Evolutionary conservation across 768 basidiomycete species (phyloP), one percentile per base, ranked within the genome.

Genomic region (Termitomyces sp.): DNA sequence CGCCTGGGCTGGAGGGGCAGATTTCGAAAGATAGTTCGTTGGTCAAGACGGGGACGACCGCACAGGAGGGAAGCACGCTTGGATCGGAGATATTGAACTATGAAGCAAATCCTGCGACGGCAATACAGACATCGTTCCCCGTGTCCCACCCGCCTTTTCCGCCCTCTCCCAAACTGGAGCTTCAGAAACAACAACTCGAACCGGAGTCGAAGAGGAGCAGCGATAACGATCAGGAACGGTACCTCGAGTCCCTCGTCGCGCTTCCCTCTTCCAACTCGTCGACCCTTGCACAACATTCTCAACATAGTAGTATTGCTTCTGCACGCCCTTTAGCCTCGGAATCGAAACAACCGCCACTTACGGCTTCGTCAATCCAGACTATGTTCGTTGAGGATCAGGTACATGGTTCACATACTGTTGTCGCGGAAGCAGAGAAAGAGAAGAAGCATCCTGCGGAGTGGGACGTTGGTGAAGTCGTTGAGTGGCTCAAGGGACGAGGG

Each of bases 381-480:
- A 43, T 41, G 28, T 28, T 53, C 10, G 30, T 23, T 9, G 52
- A 43, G 28, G 23, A 28, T 30, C 27, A 47, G 16, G 35, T 34
- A n/a, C 35, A 46, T 19, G 25, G 1, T 45, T 19, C 9, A 6
- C n/a, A 47, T 14, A 19, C 37, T n/a, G 21, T 12, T 27, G 21
- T 44, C n/a, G 37, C 46, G 25, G 44, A 27, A 30, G 34, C 27
- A 48, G 69, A 64, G 46, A 72, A 70, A 64, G 77, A 73, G 52
- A 71, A 71, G 30, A 66, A 66, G 0, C 76, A 80, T 61, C 81
- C 91, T 1, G 78, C 79, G 0, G 88, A 90, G 54, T 99, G 97
- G 97, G 77, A 72, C 0, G 83, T 98, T 0, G 89, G 91, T 0
- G 87, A 98, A 40, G 97, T 99, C 6, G 77, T 94, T 1, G 87